Evolutionary conservation across 495 filamentous ascomycete genomes (phyloP).

Genomic region (Hypoxylon cercidicola): DNA sequence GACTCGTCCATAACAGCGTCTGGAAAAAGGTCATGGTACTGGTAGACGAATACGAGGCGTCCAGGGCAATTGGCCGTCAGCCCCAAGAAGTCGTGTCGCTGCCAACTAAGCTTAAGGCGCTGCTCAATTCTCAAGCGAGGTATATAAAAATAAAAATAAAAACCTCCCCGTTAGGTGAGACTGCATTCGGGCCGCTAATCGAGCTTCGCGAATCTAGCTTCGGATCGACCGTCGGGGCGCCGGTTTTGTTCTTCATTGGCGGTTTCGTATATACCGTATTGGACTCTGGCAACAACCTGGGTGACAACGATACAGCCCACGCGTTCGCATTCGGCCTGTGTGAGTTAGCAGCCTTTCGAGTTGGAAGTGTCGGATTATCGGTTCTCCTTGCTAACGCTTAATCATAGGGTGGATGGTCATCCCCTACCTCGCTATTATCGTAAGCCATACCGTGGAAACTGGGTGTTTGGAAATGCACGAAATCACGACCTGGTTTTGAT

Average conservation of each 20-base stretch:
- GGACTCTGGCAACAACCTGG: slow-evolving; percentile 46
- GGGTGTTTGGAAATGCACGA: background rate
- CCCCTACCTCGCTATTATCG: slow-evolving; percentile 41
- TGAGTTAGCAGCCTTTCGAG: slow-evolving; percentile 39
- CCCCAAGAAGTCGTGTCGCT: slow-evolving; percentile 28
- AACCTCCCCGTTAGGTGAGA: no score
- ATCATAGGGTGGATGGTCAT: slow-evolving; percentile 48
- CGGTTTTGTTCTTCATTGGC: slow-evolving; percentile 59
- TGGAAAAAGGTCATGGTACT: slow-evolving; percentile 43
- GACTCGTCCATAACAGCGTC: slow-evolving; percentile 41
- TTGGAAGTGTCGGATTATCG: background rate
- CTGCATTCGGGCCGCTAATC: slow-evolving; percentile 10
- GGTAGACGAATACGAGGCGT: slow-evolving; percentile 41
- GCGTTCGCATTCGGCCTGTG: slow-evolving; percentile 61
- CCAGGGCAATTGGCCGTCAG: background rate
- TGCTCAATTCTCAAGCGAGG: slow-evolving; percentile 45
- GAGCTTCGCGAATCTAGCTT: slow-evolving; percentile 48
- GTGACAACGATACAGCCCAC: slow-evolving; percentile 55
- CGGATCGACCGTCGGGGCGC: slow-evolving; percentile 58
- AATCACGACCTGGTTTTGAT: background rate
- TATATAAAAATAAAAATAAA: no score
- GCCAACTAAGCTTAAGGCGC: slow-evolving; percentile 42
- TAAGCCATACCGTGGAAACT: slow-evolving; percentile 30
- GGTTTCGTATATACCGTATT: slow-evolving; percentile 55
- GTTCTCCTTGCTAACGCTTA: slow-evolving; percentile 17